Conservation (phyloP, 768 basidiomycete genomes). For the Amanita subjunquillea region DNA sequence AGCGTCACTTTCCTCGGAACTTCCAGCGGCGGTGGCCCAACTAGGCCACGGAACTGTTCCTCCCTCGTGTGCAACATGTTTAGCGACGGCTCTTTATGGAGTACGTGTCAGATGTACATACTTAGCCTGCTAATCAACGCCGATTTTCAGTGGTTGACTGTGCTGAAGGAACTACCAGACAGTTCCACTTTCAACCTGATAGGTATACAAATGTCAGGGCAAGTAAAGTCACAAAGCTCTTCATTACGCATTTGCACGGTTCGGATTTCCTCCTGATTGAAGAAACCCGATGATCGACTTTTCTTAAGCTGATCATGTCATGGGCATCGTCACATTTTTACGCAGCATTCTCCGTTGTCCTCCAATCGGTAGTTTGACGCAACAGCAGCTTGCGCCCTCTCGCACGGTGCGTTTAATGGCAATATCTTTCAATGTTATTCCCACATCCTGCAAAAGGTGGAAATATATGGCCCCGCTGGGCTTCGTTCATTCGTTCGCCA, state of each 20-base stretch:
- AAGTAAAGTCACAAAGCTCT: constrained; percentile 52
- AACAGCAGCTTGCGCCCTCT: background rate
- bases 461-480: constrained; percentile 76
- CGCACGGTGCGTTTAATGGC: background rate
- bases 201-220: constrained; percentile 24
- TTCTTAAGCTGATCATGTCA: constrained; percentile 54
- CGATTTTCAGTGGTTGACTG: constrained; percentile 63
- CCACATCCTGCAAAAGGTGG: constrained; percentile 20
- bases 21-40: constrained; percentile 68
- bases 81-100: constrained; percentile 53
- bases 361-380: background rate
- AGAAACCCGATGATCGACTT: background rate
- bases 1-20: constrained; percentile 68
- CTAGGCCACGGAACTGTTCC: constrained; percentile 65
- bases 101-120: constrained; percentile 26
- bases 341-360: constrained; percentile 46
- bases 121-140: constrained; percentile 7
- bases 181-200: constrained; percentile 47
- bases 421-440: background rate
- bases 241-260: constrained; percentile 85
- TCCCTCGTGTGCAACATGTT: constrained; percentile 54
- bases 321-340: constrained; percentile 63
- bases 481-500: constrained; percentile 66
- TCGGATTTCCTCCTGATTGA: constrained; percentile 6
- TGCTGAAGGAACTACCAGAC: constrained; percentile 70